Conservation (phyloP, 1,139 yeast genomes). For the Geotrichum histeridarum region DNA sequence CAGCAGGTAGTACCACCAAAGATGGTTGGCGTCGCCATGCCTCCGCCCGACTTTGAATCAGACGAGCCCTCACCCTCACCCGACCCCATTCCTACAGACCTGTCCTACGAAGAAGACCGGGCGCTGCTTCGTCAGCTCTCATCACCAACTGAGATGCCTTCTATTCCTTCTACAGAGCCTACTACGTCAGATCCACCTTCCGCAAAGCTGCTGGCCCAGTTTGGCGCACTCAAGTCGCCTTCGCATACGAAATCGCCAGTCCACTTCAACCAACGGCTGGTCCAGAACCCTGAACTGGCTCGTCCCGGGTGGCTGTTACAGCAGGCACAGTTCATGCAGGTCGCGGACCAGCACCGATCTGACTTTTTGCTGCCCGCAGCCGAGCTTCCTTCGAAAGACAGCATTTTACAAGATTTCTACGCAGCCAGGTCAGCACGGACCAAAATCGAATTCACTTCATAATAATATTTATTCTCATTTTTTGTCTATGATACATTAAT, state of each 20-base stretch:
- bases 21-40: slow-evolving; percentile 2
- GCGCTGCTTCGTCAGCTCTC: slow-evolving; percentile 1
- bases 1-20: neutral
- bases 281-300: neutral
- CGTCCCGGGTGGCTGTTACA: slow-evolving; percentile 1
- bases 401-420: neutral
- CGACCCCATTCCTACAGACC: neutral
- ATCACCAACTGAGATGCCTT: neutral
- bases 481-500: neutral
- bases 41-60: neutral
- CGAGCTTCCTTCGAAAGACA: neutral
- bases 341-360: slow-evolving; percentile 1
- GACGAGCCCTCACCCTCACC: neutral
- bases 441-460: slow-evolving; percentile 3
- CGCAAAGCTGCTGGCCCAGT: slow-evolving; percentile 3
- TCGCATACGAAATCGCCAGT: neutral
- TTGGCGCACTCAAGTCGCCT: neutral
- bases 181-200: neutral
- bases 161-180: neutral
- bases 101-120: slow-evolving; percentile 7
- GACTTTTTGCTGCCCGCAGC: neutral
- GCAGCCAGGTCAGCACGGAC: neutral
- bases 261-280: slow-evolving; percentile 7
- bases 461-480: neutral
- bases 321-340: neutral